Evolutionary conservation across 345 rosid species (phyloP).

Genomic region (Camelina sativa): DNA sequence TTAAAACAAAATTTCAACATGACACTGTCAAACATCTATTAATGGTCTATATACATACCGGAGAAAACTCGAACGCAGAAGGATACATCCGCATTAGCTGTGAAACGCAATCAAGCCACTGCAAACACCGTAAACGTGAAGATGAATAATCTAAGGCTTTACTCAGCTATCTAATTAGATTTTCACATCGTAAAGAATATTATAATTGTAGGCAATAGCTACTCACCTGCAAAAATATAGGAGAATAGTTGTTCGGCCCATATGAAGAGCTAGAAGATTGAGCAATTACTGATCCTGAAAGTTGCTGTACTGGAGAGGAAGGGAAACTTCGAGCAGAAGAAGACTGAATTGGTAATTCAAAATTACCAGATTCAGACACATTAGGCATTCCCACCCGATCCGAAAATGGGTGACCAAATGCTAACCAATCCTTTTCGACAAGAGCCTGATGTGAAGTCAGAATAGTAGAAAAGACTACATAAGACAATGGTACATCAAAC

Average conservation of each 20-base stretch:
- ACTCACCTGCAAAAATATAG: slow-evolving; percentile 93
- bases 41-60: slow-evolving; percentile 60
- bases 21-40: slow-evolving; percentile 24
- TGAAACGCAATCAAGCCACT: slow-evolving; percentile 99
- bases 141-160: neutral
- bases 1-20: slow-evolving; percentile 12
- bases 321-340: slow-evolving; percentile 72
- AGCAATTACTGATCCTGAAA: slow-evolving; percentile 64
- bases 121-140: slow-evolving; percentile 47
- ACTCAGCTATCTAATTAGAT: slow-evolving; percentile 14
- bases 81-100: slow-evolving; percentile 95
- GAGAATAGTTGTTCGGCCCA: slow-evolving; percentile 80
- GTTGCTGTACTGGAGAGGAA: slow-evolving; percentile 70
- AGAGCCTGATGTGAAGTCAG: slow-evolving; percentile 66
- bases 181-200: slow-evolving; percentile 10
- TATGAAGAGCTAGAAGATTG: slow-evolving; percentile 81
- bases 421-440: slow-evolving; percentile 97
- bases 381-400: slow-evolving; percentile 94
- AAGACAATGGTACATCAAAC: slow-evolving; percentile 31
- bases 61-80: slow-evolving; percentile 90
- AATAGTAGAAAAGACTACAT: slow-evolving; percentile 27
- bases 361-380: slow-evolving; percentile 59
- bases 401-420: slow-evolving; percentile 98
- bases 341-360: slow-evolving; percentile 75
- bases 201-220: slow-evolving; percentile 18